Evolutionary conservation across 1,284 basidiomycete genomes (phyloP), one percentile per base, ranked within the genome.

Genomic region (Melanopsichium pennsylvanicum): DNA sequence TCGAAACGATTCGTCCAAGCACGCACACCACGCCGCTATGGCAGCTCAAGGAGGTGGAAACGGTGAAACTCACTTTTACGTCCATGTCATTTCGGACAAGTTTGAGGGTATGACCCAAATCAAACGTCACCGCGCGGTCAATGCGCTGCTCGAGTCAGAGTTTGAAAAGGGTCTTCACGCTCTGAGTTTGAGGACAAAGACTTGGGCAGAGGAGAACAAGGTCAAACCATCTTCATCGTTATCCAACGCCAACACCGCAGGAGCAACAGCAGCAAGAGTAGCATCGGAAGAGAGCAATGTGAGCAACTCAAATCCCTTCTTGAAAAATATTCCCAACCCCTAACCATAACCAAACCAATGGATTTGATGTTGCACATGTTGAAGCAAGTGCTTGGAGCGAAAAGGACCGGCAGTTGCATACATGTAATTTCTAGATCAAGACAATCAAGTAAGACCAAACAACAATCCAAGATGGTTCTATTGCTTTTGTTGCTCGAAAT

Each of bases 21-120:
- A 80, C 42, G 74, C 78, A 0, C 78, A 80, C 50, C 78, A 80
- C 51, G 78, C 78, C 6, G 78, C 78, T n/a, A 80, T 80, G 78
- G 77, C 59, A 4, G 78, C 78, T 2, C 75, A 78, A 32, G 72
- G 75, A 23, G 78, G 78, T 9, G 78, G 78, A 6, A 75, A 69
- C 35, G 78, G 78, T 31, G 76, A 80, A 44, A 80, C 78, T 19
- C 77, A 80, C 40, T 80, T 80, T 50, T 79, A 72, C 42, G 72
- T 80, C 10, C 74, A 80, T 22, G 47, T 79, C n/a, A 63, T 79
- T 16, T 72, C 72, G 32, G 64, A 74, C 39, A 70, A 61, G 25
- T 80, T 80, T 40, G 37, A 67, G 3, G 78, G 77, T 11, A 72
- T 76, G 66, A 64, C 72, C 3, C 75, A 78, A 43, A 73, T 80